Evolutionary conservation across 2,329 filamentous ascomycete species (phyloP), one percentile per base, ranked within the genome.

Genomic region (Arthrocladium fulminans): DNA sequence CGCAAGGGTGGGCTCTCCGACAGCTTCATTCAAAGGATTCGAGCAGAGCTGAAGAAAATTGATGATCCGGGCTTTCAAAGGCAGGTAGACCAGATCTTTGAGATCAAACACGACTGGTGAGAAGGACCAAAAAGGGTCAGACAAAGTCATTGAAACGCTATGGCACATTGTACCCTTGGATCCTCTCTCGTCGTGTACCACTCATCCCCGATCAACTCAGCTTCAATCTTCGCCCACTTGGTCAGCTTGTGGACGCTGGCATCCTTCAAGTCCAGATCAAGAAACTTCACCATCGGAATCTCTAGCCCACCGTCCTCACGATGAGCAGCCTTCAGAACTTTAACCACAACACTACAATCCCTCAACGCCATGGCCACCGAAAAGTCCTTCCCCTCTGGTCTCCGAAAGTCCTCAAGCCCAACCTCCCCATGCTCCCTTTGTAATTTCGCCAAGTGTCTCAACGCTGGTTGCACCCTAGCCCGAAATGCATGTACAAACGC

Each of bases 221-320:
- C 65, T 65, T 92, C 86, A 38, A 76, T 73, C 13, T 69, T 66
- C 51, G 73, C 73, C 86, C 86, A 92, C 59, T 85, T 83, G 38
- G 71, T 70, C 48, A 80, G 71, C 63, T 90, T 89, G 46, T 75
- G 71, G 7, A 66, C 75, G 0, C 68, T 67, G 7, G 76, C 73
- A 49, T 81, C 82, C 68, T 92, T 92, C 59, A 84, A 75, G 65
- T 92, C 86, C 37, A 90, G 73, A 60, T 92, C 86, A 1, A 83
- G 84, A 8, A 92, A 73, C 47, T 83, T 78, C 37, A 71, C 64
- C 42, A 63, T 58, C 2, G 50, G 24, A 37, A 58, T 43, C 30
- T 72, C 65, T 3, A 67, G 57, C 2, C 59, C 17, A 15, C 6
- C 13, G 32, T 35, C 56, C 1, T 54, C 53, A 15, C 52, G 56